phyloP scores from a whole-genome alignment of 331 rosid species.

The Ulmus americana region DNA sequence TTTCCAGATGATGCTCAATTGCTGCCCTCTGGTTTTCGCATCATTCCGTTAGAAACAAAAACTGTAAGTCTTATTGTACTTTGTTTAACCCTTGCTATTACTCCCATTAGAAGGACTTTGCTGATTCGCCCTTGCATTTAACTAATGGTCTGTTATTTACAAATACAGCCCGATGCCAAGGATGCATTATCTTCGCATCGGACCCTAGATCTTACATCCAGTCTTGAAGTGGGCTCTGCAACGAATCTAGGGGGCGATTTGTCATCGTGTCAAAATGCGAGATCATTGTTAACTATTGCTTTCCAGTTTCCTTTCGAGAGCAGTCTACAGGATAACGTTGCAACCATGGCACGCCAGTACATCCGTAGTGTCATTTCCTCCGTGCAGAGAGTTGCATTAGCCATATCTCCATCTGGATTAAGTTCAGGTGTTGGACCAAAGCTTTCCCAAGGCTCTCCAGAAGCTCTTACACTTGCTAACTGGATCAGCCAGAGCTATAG shows the following conservation, averaged over 20 bases:
- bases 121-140: not conserved
- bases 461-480: constrained; percentile 70
- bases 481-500: constrained; percentile 93
- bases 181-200: constrained; percentile 45
- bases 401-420: constrained; percentile 77
- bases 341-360: constrained; percentile 82
- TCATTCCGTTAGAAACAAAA: constrained; percentile 79
- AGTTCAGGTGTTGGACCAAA: constrained; percentile 54
- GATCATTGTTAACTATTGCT: constrained; percentile 89
- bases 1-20: constrained; percentile 82
- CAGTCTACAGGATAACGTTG: constrained; percentile 66
- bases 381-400: constrained; percentile 92
- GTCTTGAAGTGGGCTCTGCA: constrained; percentile 76
- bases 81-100: not conserved
- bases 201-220: constrained; percentile 77
- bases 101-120: not conserved
- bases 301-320: constrained; percentile 88
- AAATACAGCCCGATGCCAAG: constrained; percentile 61
- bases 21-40: constrained; percentile 90
- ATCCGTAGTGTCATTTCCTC: constrained; percentile 77
- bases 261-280: constrained; percentile 42
- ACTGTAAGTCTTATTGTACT: constrained; percentile 57
- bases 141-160: not conserved
- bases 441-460: constrained; percentile 69
- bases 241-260: constrained; percentile 41